Evolutionary conservation across 1,139 yeast genomes (phyloP).

Genomic region (Blastobotrys proliferans): DNA sequence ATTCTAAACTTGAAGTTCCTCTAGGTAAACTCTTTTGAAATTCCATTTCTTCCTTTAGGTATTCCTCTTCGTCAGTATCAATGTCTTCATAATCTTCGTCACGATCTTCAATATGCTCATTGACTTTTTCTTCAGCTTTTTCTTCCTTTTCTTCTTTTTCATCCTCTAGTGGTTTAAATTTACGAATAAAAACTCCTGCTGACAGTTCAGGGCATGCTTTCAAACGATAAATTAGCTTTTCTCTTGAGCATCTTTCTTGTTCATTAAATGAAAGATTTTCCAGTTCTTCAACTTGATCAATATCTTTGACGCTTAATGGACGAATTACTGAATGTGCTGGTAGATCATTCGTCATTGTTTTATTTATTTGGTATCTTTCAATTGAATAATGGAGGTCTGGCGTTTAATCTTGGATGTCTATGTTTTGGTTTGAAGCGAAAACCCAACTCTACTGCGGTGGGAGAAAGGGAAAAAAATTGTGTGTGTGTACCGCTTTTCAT

Average conservation of each 20-base stretch:
- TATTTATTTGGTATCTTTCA: neutral
- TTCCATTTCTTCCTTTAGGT: conserved; percentile 23
- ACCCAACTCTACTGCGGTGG: no score
- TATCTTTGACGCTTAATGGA: conserved; percentile 71
- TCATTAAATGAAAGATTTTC: conserved; percentile 62
- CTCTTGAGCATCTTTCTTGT: conserved; percentile 60
- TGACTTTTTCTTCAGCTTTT: conserved; percentile 5
- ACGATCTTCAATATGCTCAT: conserved; percentile 6
- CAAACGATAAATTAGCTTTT: conserved; percentile 65
- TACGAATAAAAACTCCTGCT: conserved; percentile 79
- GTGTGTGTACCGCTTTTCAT: no score
- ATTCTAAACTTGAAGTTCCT: conserved; percentile 28
- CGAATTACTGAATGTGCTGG: conserved; percentile 74
- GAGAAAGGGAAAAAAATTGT: no score
- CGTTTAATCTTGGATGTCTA: neutral
- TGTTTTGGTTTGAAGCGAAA: no score
- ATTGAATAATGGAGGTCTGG: neutral
- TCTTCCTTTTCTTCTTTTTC: conserved; percentile 10
- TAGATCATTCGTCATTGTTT: conserved; percentile 29
- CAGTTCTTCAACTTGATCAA: conserved; percentile 54
- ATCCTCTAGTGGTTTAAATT: conserved; percentile 37
- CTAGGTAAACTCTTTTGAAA: conserved; percentile 42
- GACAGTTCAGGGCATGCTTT: conserved; percentile 84
- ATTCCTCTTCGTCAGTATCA: conserved; percentile 23
- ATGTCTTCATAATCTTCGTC: conserved; percentile 19